Percentiles rank a stretch among this genome's conserved stretches.
phyloP scores from a whole-genome alignment of 371 early-diverging fungal genomes.

The Amoeboradix gromovi region DNA sequence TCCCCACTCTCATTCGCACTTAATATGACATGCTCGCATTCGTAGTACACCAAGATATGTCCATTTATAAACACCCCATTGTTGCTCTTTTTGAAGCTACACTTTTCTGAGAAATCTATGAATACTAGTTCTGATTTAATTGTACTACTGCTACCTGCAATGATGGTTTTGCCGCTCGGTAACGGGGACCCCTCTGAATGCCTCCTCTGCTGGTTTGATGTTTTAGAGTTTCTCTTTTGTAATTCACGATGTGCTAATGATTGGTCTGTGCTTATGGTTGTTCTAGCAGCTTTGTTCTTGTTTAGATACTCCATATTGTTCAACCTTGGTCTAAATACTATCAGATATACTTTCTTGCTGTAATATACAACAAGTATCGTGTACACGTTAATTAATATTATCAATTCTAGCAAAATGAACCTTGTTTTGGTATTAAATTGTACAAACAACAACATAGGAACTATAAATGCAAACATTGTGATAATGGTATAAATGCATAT shows the following conservation, averaged over 20 bases:
- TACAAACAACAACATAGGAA: not conserved
- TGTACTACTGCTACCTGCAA: not conserved
- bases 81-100: not conserved
- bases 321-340: not conserved
- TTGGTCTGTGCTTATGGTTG: not conserved
- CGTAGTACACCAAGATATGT: not conserved
- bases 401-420: not conserved
- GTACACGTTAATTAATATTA: not conserved
- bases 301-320: not conserved
- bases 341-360: not conserved
- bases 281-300: not conserved
- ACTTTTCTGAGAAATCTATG: not conserved
- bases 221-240: not conserved
- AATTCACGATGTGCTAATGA: not conserved
- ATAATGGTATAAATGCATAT: not conserved
- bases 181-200: not conserved
- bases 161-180: not conserved
- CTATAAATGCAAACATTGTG: not conserved
- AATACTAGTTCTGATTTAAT: not conserved
- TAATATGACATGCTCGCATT: not conserved
- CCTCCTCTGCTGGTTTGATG: not conserved
- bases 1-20: not conserved
- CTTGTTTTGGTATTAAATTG: not conserved
- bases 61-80: not conserved
- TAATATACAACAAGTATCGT: not conserved